A percentile compares a stretch with the other conserved stretches of the same genome.
phyloP scores from a whole-genome alignment of 169 alveolate species.

The Plasmodium berghei region DNA sequence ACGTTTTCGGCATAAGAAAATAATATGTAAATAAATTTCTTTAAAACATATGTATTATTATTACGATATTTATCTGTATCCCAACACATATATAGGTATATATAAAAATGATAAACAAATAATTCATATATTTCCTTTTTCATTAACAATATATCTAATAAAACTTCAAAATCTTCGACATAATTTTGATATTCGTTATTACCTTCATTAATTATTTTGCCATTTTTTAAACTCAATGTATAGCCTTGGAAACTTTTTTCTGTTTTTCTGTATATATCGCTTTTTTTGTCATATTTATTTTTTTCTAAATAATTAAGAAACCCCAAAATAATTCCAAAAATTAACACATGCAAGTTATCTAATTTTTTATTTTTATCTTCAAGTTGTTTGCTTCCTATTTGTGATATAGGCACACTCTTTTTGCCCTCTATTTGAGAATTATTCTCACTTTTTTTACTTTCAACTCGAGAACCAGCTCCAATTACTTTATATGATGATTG shows the following conservation, averaged over 20 bases:
- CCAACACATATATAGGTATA: conserved; percentile 48
- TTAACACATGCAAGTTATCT: conserved; percentile 31
- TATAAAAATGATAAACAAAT: conserved; percentile 27
- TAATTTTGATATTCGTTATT: conserved; percentile 50
- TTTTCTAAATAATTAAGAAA: conserved; percentile 38
- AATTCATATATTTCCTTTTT: conserved; percentile 51
- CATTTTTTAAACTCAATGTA: conserved; percentile 50
- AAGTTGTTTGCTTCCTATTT: not conserved
- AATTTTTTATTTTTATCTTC: not conserved
- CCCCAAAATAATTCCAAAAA: conserved; percentile 15
- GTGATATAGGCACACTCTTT: too few relatives aligned
- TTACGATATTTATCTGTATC: not conserved
- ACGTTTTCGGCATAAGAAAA: conserved; percentile 38
- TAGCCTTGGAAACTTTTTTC: conserved; percentile 14
- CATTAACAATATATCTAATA: conserved; percentile 34
- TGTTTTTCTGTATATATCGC: conserved; percentile 20
- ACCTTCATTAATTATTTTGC: conserved; percentile 19
- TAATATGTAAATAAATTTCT: conserved; percentile 11
- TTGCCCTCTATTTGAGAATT: not conserved
- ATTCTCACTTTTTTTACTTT: not conserved
- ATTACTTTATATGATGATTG: not conserved
- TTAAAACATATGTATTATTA: conserved; percentile 33
- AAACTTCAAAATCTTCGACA: conserved; percentile 37
- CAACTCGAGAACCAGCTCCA: not conserved
- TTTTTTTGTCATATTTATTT: conserved; percentile 18